Evolutionary conservation across 305 asterid species (phyloP).

Genomic region (Fraxinus paxiana): DNA sequence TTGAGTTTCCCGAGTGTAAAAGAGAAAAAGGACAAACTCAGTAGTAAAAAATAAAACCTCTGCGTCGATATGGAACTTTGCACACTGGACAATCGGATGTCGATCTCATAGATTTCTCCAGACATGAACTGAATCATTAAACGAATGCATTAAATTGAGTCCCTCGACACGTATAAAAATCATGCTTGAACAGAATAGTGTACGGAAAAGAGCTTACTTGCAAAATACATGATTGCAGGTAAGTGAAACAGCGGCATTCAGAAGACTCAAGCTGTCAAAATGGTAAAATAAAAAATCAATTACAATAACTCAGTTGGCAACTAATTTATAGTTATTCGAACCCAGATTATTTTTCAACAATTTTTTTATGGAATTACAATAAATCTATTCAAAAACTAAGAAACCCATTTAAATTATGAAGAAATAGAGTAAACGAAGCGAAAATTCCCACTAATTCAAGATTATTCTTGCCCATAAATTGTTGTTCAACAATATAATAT

Average conservation of each 20-base stretch:
- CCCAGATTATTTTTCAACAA: not conserved
- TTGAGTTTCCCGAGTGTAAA: not conserved
- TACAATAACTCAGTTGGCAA: not conserved
- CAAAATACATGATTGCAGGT: slow-evolving; percentile 91
- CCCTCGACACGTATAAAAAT: not conserved
- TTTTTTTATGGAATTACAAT: not conserved
- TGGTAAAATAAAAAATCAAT: not conserved
- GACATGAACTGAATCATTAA: slow-evolving; percentile 53
- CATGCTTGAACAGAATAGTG: not conserved
- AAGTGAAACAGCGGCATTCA: slow-evolving; percentile 69
- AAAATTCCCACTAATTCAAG: not conserved
- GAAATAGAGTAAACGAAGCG: not conserved
- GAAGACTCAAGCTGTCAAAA: slow-evolving; percentile 67
- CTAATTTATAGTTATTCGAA: not conserved
- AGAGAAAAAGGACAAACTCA: not conserved
- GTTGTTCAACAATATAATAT: not conserved
- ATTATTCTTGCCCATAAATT: not conserved
- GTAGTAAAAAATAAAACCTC: slow-evolving; percentile 45
- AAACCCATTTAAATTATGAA: not conserved
- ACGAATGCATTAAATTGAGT: not conserved
- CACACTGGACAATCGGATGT: slow-evolving; percentile 80
- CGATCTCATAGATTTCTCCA: slow-evolving; percentile 76
- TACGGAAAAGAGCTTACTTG: slow-evolving; percentile 47
- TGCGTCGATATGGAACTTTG: slow-evolving; percentile 78
- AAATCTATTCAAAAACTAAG: not conserved